Percentiles rank a stretch among this genome's conserved stretches.
These are phyloP conservation scores for Didymella segeticola DNA, from an alignment of 2,329 filamentous ascomycete species.

Conservation along the genomic window DNA sequence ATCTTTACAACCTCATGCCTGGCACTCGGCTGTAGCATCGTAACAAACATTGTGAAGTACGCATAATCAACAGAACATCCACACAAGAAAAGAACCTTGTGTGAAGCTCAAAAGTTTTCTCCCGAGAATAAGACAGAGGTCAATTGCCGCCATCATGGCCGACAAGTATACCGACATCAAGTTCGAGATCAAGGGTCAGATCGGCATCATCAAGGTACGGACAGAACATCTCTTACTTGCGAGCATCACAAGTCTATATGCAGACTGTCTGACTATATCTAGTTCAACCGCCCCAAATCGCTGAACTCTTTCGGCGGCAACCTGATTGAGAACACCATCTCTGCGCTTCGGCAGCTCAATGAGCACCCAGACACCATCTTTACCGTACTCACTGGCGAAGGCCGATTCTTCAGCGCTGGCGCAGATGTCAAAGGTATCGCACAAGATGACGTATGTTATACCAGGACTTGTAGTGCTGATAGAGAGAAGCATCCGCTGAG, in stretches of 20 bases:
- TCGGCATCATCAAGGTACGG: constrained; percentile 55
- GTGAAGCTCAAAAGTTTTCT: too few species aligned
- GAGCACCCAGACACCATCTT: constrained; percentile 58
- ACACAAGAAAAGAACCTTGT: background rate
- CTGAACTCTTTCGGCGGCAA: constrained; percentile 59
- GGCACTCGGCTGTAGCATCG: background rate
- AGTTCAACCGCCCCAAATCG: constrained; percentile 58
- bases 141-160: constrained; percentile 27
- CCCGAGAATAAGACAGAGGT: background rate
- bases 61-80: background rate
- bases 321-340: constrained; percentile 53
- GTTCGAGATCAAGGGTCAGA: constrained; percentile 52
- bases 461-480: background rate
- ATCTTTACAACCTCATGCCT: constrained; percentile 1
- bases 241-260: background rate
- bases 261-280: background rate
- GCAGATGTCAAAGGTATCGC: constrained; percentile 54
- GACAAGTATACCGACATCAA: constrained; percentile 52
- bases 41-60: background rate
- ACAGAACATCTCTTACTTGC: background rate
- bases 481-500: constrained; percentile 16
- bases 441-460: constrained; percentile 15
- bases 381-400: constrained; percentile 59
- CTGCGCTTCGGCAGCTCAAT: constrained; percentile 54
- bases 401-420: constrained; percentile 59